Evolutionary conservation across 345 rosid genomes (phyloP).

Genomic region (Acer campestre): DNA sequence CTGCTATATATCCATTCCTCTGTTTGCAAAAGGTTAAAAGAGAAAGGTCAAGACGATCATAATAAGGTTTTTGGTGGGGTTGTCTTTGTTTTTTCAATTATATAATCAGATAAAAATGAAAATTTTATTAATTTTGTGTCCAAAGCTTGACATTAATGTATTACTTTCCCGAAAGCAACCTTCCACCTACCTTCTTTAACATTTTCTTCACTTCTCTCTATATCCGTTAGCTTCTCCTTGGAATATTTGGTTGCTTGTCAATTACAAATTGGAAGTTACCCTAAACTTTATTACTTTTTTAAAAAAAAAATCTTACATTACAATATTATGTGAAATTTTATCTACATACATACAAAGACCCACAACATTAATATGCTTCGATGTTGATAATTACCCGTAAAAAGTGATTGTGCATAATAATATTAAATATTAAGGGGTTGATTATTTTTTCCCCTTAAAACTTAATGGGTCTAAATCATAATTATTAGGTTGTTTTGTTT

Average conservation of each 20-base stretch:
- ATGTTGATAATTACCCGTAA: background rate
- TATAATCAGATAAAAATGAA: background rate
- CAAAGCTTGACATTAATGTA: conserved; percentile 21
- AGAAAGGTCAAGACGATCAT: background rate
- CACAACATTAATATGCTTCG: background rate
- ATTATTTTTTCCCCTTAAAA: too few relatives aligned
- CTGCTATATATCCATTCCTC: background rate
- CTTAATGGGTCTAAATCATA: too few relatives aligned
- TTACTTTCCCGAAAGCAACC: conserved; percentile 15
- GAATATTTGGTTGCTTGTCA: conserved; percentile 22
- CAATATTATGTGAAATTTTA: background rate
- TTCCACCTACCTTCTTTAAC: background rate
- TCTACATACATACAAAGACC: too few relatives aligned
- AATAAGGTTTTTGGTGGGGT: conserved; percentile 11
- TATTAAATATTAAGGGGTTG: too few relatives aligned
- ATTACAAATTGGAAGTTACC: conserved; percentile 1
- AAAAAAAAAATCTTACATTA: too few relatives aligned
- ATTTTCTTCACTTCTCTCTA: too few relatives aligned
- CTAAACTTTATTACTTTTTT: background rate
- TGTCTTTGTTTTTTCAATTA: background rate
- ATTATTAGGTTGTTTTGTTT: too few relatives aligned
- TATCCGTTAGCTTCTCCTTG: conserved; percentile 1
- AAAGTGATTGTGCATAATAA: too few relatives aligned
- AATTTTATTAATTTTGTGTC: background rate
- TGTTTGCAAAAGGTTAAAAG: background rate